Evolutionary conservation across 257 asterid genomes (phyloP), one percentile per base, ranked within the genome.

Genomic region (Plantago elongata): DNA sequence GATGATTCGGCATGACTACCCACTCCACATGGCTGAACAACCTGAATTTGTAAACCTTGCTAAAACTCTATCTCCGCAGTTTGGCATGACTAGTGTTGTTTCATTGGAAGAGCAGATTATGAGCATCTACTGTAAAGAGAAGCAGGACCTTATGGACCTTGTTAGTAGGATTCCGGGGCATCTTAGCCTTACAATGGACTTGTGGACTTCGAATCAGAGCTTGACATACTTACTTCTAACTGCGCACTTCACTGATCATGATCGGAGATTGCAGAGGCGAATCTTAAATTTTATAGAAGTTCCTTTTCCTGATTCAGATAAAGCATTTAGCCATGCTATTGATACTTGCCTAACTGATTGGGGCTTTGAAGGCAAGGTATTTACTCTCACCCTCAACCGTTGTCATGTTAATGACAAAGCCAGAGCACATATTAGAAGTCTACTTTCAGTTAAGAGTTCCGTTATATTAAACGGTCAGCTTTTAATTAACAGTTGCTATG

Each of bases 1-100:
- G 96, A 78, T 92, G 15, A 78, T 92, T 61, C 86, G 64, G 74
- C 97, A 89, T 48, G 86, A 78, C 51, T 92, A 89, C 75, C 90
- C 97, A 13, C 86, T 92, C 58, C 73, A 72, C 67, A 78, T 92
- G 79, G 90, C 81, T 60, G 91, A 84, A 40, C 82, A 84, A 13
- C 11, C 88, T 12, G 91, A 87, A 16, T 91, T 91, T 66, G 29
- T 72, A 44, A 65, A 77, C 64, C 82, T 92, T 72, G 79, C 77
- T n/a, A 74, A 59, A 57, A 61, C 79, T 61, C 88, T 92, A 56
- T 85, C 89, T 63, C 89, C 97, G 9, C 79, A 70, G 68, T 83
- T 81, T 74, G 81, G 62, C 69, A 37, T 70, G 50, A 70, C 66
- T 45, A 77, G 74, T 68, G 69, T 68, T 4, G 43, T 45, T 54